Evolutionary conservation across 1,284 basidiomycete species (phyloP).

Genomic region (Gomphus sp.): DNA sequence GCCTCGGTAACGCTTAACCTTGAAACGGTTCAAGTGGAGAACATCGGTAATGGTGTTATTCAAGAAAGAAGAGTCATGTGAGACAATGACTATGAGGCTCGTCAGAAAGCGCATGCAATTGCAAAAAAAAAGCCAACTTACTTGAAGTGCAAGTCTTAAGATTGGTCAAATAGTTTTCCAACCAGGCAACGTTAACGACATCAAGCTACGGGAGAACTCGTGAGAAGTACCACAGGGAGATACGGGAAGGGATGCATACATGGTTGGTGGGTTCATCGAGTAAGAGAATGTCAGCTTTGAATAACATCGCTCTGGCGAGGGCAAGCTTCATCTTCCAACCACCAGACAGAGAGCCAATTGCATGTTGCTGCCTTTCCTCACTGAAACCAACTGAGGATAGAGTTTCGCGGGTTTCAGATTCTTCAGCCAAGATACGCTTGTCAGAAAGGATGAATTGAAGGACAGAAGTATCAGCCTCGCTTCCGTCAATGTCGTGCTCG

Average conservation of each 20-base stretch:
- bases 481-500: conserved; percentile 97
- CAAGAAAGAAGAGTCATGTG: conserved; percentile 98
- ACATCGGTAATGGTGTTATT: conserved; percentile 99
- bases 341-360: conserved; percentile 92
- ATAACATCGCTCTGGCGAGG: conserved; percentile 95
- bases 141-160: conserved; percentile 91
- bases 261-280: conserved; percentile 99
- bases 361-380: conserved; percentile 74
- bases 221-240: conserved; percentile 11
- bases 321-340: conserved; percentile 99
- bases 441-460: conserved; percentile 84
- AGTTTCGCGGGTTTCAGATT: conserved; percentile 71
- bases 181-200: conserved; percentile 94
- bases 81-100: conserved; percentile 69
- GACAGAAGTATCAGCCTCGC: conserved; percentile 87
- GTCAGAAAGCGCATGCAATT: conserved; percentile 15
- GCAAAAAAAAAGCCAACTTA: conserved; percentile 26
- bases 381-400: conserved; percentile 89
- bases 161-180: conserved; percentile 89
- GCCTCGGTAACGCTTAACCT: conserved; percentile 94
- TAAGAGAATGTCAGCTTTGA: conserved; percentile 96
- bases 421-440: conserved; percentile 69
- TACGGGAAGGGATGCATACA: conserved; percentile 21
- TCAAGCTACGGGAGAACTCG: conserved; percentile 43
- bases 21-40: conserved; percentile 98